Evolutionary conservation across 495 filamentous ascomycete species (phyloP).

Genomic region (Letharia lupina): DNA sequence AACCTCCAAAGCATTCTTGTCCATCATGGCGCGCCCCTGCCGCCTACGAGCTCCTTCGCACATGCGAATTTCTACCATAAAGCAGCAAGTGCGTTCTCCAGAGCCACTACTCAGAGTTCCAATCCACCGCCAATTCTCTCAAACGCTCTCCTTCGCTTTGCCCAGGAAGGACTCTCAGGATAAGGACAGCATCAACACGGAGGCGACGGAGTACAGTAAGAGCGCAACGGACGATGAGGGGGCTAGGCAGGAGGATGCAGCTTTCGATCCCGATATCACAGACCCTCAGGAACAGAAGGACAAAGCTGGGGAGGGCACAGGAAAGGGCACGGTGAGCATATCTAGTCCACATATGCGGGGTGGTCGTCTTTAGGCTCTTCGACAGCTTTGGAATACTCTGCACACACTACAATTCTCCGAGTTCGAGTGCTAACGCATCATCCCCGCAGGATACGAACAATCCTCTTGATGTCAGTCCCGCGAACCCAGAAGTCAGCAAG

Average conservation of each 20-base stretch:
- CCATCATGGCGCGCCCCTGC: slow-evolving; percentile 10
- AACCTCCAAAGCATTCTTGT: neutral
- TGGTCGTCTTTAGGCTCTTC: neutral
- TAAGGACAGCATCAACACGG: slow-evolving; percentile 46
- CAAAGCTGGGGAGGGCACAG: slow-evolving; percentile 30
- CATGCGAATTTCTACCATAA: slow-evolving; percentile 10
- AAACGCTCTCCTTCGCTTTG: slow-evolving; percentile 11
- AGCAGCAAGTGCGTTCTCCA: slow-evolving; percentile 1
- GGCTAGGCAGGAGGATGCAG: slow-evolving; percentile 38
- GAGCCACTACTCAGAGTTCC: neutral
- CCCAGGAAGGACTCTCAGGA: slow-evolving; percentile 40
- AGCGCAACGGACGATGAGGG: slow-evolving; percentile 49
- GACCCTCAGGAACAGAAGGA: slow-evolving; percentile 46
- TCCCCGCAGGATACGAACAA: slow-evolving; percentile 27
- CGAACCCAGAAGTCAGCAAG: slow-evolving; percentile 51
- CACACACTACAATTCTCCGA: neutral
- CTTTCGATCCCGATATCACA: slow-evolving; percentile 53
- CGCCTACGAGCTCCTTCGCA: slow-evolving; percentile 7
- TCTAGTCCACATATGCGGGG: neutral
- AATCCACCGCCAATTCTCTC: slow-evolving; percentile 17
- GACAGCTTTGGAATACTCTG: neutral
- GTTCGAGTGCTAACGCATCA: neutral
- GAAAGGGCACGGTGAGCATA: slow-evolving; percentile 30
- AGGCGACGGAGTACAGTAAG: slow-evolving; percentile 49
- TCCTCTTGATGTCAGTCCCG: slow-evolving; percentile 51